phyloP scores from a whole-genome alignment of 2,329 filamentous ascomycete genomes.

The Chaetoscypha palmicola region DNA sequence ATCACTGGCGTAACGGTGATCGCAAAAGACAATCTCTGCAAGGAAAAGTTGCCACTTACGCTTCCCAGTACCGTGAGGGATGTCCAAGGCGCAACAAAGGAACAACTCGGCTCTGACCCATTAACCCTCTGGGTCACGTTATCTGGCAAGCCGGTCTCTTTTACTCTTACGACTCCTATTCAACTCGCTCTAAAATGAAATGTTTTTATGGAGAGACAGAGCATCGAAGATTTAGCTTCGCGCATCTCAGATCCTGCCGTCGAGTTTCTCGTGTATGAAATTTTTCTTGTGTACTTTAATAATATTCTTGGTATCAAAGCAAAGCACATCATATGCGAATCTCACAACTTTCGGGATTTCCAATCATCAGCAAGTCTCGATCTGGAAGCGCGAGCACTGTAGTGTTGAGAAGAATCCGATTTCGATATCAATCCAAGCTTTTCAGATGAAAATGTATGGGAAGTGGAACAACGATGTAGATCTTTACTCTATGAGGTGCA shows the following conservation, averaged over 20 bases:
- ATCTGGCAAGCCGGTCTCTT: constrained; percentile 38
- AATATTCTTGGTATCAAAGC: too few relatives aligned
- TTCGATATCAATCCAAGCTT: background rate
- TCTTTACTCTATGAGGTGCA: too few relatives aligned
- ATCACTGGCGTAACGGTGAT: constrained; percentile 33
- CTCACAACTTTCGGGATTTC: too few relatives aligned
- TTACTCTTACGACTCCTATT: constrained; percentile 28
- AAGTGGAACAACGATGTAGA: too few relatives aligned
- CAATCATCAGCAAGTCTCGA: background rate
- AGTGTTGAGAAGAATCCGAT: background rate
- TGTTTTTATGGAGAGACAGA: too few relatives aligned
- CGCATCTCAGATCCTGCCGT: too few relatives aligned
- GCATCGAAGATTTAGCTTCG: too few relatives aligned
- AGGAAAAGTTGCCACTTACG: constrained; percentile 22
- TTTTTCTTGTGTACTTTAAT: too few relatives aligned
- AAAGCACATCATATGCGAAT: too few relatives aligned
- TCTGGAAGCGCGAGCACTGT: background rate
- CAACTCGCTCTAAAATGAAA: too few relatives aligned
- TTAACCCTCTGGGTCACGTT: constrained; percentile 44
- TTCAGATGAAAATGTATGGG: too few relatives aligned
- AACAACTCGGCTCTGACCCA: constrained; percentile 48
- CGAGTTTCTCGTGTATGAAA: too few relatives aligned
- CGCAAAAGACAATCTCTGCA: constrained; percentile 29
- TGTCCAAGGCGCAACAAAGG: constrained; percentile 16
- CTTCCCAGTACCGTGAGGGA: constrained; percentile 31